phyloP scores from a whole-genome alignment of 305 asterid genomes.

The Fraxinus albicans region DNA sequence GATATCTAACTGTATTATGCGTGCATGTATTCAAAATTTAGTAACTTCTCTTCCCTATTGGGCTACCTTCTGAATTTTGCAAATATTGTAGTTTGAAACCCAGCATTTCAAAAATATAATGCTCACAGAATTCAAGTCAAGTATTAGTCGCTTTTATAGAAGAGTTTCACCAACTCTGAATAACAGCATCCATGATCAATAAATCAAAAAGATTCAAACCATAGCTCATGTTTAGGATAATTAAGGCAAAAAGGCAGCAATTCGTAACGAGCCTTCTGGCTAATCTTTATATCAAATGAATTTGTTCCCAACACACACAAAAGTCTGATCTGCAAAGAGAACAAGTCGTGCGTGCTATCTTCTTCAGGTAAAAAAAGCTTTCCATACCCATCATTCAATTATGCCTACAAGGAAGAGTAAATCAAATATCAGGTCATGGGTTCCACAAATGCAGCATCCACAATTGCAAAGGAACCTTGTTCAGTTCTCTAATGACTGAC shows the following conservation, averaged over 20 bases:
- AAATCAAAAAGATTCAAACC: slow-evolving; percentile 6
- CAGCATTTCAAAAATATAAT: background rate
- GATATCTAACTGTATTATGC: background rate
- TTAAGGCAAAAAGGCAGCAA: slow-evolving; percentile 2
- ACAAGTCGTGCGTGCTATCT: slow-evolving; percentile 38
- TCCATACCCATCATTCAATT: slow-evolving; percentile 41
- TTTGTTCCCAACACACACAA: slow-evolving; percentile 35
- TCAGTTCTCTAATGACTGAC: slow-evolving; percentile 11
- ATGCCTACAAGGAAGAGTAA: slow-evolving; percentile 52
- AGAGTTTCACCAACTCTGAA: background rate
- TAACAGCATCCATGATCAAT: slow-evolving; percentile 4
- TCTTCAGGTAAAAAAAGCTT: slow-evolving; percentile 28
- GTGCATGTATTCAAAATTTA: background rate
- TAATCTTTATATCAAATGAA: slow-evolving; percentile 56
- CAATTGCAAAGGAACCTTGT: background rate
- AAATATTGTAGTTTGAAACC: background rate
- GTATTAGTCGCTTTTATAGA: background rate
- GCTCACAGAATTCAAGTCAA: background rate
- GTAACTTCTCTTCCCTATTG: background rate
- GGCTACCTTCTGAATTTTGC: slow-evolving; percentile 3
- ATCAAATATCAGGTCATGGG: slow-evolving; percentile 15
- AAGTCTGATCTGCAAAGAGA: slow-evolving; percentile 57
- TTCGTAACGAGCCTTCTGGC: slow-evolving; percentile 45
- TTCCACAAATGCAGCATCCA: slow-evolving; percentile 6
- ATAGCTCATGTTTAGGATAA: background rate